Evolutionary conservation across 2,329 filamentous ascomycete species (phyloP), one percentile per base, ranked within the genome.

Genomic region (Lasiodiplodia gonubiensis): DNA sequence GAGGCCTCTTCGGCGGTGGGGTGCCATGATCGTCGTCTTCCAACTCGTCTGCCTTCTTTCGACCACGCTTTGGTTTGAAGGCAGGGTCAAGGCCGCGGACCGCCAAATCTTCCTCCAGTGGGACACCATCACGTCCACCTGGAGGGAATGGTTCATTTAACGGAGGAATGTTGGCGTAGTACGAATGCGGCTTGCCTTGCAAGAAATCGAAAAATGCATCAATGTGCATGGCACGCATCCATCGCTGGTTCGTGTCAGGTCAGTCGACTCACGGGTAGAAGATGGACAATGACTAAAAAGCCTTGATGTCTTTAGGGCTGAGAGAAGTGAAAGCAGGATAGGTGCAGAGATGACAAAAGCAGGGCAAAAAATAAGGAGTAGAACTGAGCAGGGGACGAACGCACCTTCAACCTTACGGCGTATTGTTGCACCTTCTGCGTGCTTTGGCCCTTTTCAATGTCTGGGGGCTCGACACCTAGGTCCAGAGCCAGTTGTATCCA

Each of bases 141-240:
- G 89, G 85, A 30, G 86, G 86, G 42, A 90, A 83, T 2, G 90
- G 87, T 65, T 89, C 86, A 35, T 86, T 82, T 16, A 86, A 84
- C 6, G 85, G 81, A 0, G 93, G 93, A 27, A 97, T 86, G 42
- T 92, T 87, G 18, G 86, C 89, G 82, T 90, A 97, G 78, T 97
- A 97, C 0, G 87, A 80, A 77, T 96, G 93, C 30, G 86, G 82
- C 70, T 93, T 93, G 59, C 89, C 88, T 70, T 94, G 85, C 23
- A 96, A 87, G 76, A 93, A 97, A 76, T 97, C 93, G 74, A 97
- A 97, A 77, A 97, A 97, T 12, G 93, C 92, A 82, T 97, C 92
- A 64, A 97, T 89, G 77, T 97, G 94, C 91, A 97, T 94, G 5
- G 93, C 94, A 76, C 93, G 92, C 92, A 97, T 95, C 94, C 94